Evolutionary conservation across 176 grass and related monocot species (phyloP), one percentile per base, ranked within the genome.

Genomic region (Rhynchospora pubera): DNA sequence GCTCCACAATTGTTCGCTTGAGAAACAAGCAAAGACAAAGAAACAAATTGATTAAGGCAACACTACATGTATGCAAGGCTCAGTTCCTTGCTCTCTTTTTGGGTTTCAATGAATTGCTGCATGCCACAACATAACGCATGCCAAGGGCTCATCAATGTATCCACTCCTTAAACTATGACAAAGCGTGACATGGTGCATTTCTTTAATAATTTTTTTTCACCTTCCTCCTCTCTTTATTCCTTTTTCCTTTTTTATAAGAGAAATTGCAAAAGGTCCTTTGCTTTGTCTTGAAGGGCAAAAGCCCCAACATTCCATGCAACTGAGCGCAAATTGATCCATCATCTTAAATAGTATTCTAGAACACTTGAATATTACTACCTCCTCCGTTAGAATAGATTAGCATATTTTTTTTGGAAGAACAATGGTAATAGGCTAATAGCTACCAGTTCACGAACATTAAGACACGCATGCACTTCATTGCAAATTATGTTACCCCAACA

Each of bases 11-110:
- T 45, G 13, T 28, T 65, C 60, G 9, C 79, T 82, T 82, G 45
- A 82, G 57, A 81, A 81, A 81, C 23, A 81, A 81, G 79, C 57
- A 81, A 81, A 81, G 79, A 47, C 57, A 34, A 14, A 66, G 39
- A 30, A 82, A 82, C 79, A 62, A 82, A 82, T 82, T 82, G 59
- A 66, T 82, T 82, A 45, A 82, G 79, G 58, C 79, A 65, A 81
- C 79, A 82, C 79, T 82, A 52, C 10, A 67, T 82, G 79, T 82
- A 65, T 82, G 43, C 21, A 30, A 7, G 7, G 53, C 52, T 65
- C 22, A 82, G 60, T 81, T 43, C 58, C 32, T 44, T 62, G 14
- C 58, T 14, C 55, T 39, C 59, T 19, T 80, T 79, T 80, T 80
- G 45, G 18, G 59, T 67, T 16, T 28, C 72, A 55, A 55, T 77